Base-by-base conservation (phyloP, 129 eudicot species). In the Pittosporum tobira region DNA sequence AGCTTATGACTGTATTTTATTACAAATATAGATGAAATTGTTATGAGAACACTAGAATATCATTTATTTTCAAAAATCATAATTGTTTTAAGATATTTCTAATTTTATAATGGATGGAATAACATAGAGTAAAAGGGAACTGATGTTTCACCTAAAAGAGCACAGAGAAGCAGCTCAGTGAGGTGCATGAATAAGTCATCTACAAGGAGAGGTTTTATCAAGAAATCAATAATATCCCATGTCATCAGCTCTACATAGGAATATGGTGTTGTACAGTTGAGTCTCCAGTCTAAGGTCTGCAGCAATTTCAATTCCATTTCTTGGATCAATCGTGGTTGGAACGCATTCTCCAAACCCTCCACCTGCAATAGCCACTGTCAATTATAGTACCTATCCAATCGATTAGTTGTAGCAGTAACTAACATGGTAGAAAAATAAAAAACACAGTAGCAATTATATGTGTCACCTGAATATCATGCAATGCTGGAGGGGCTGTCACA, bases 231-330 rank as follows among this genome's bases (percentile, higher is more conserved):
- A n/a, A n/a, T 23, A 46, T 69, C 65, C 59, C 76, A 66, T 3
- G 58, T 29, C 31, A 86, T 52, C 49, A 77, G 58, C 21, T 82
- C 84, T 1, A 66, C 51, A 36, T 74, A 87, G 19, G 91, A 74
- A 28, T 58, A 71, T 13, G 91, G 61, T 21, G 91, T 87, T 53
- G 46, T 49, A 6, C 77, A 67, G 29, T 66, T 63, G 43, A 87
- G 68, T 34, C 73, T 75, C 95, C 95, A 87, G 8, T 71, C 66
- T 53, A 87, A 38, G 5, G 69, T 59, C 53, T 72, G 64, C 66
- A 87, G 9, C 2, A 87, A 34, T 15, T 63, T 69, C 71, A 82
- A 36, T 68, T 87, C 95, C 95, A 87, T 79, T 64, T 68, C 69
- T 56, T 76, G 76, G 43, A 79, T 70, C 63, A 74, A 21, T 42